Percentiles rank a stretch among this genome's conserved stretches.
These are phyloP conservation scores for Hebeloma cylindrosporum DNA, from an alignment of 768 basidiomycete species.

Conservation along the genomic window DNA sequence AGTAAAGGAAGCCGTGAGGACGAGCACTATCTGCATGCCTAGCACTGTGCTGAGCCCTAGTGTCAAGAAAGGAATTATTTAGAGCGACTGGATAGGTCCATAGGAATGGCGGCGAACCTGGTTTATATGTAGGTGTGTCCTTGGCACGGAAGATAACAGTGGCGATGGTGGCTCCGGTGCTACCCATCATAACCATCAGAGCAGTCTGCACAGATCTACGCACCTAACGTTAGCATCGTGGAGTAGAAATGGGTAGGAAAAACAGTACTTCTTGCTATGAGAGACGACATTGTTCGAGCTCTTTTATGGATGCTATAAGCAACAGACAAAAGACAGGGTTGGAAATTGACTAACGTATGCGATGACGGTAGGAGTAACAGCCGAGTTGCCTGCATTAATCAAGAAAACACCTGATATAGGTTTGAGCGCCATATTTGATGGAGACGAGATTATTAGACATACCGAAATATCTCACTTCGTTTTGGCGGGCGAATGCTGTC, in stretches of 20 bases:
- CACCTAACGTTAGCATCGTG: slow-evolving; percentile 4
- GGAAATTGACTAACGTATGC: slow-evolving; percentile 35
- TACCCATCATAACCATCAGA: slow-evolving; percentile 40
- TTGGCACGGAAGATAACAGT: slow-evolving; percentile 41
- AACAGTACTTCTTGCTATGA: slow-evolving; percentile 42
- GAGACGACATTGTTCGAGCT: slow-evolving; percentile 48
- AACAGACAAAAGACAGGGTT: neutral
- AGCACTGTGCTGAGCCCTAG: slow-evolving; percentile 42
- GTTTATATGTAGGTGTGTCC: slow-evolving; percentile 45
- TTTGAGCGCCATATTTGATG: too few relatives aligned
- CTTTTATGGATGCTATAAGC: slow-evolving; percentile 19
- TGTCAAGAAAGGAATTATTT: slow-evolving; percentile 12
- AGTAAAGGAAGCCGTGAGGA: slow-evolving; percentile 32
- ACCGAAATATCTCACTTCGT: slow-evolving; percentile 45
- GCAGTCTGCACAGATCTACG: slow-evolving; percentile 41
- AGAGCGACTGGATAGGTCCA: neutral
- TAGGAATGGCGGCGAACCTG: slow-evolving; percentile 39
- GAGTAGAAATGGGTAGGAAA: neutral
- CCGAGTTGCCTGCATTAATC: slow-evolving; percentile 43
- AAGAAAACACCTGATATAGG: slow-evolving; percentile 39
- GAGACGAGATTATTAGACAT: slow-evolving; percentile 6
- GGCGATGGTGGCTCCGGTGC: slow-evolving; percentile 44
- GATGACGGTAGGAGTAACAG: slow-evolving; percentile 43
- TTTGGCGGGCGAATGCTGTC: slow-evolving; percentile 38
- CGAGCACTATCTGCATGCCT: slow-evolving; percentile 38